Base-by-base conservation (phyloP, 345 rosid species). In the Pseudoturritis turrita region DNA sequence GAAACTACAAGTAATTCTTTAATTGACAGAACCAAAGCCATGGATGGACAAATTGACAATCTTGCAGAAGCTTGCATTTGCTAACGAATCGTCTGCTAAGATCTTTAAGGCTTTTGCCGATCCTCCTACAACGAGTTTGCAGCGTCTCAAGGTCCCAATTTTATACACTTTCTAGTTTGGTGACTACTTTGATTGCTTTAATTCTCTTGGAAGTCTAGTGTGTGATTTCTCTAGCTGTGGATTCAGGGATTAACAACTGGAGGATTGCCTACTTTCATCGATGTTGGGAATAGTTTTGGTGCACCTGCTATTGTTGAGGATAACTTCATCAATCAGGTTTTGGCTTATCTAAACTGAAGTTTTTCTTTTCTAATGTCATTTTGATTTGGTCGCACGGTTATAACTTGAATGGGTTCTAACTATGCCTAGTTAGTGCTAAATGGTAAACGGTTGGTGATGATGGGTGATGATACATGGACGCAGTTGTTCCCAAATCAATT, bases 391-490 rank as follows among this genome's bases (percentile, higher is more conserved):
- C 2, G 37, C 49, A 18, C 0, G 8, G 12, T 45, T 1, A 28
- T 62, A 23, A 69, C n/a, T 62, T 63, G 68, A 61, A 41, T 25
- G 47, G 10, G 15, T 37, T 56, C 9, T 36, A 26, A 60, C 12
- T 61, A n/a, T 62, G 40, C 74, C 33, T 81, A 94, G 96, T 64
- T 94, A 80, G 84, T 78, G 75, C 62, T 37, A 49, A 91, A 85
- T 81, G 99, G 96, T 71, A 94, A 94, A 81, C 74, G 89, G 37
- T 85, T 91, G 51, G 82, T 91, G 71, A 84, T 91, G 93, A 91
- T 94, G 97, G 99, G 99, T 19, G 97, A 94, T 62, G 96, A 91
- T 76, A 91, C 97, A 37, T 91, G 96, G 99, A 81, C 84, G 40
- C 93, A 89, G 72, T 64, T 94, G 78, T 94, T 91, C 84, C 99